Percentiles rank a stretch among this genome's conserved stretches.
Evolutionary conservation across 345 rosid genomes (phyloP).

Genomic region (Linum usitatissimum): DNA sequence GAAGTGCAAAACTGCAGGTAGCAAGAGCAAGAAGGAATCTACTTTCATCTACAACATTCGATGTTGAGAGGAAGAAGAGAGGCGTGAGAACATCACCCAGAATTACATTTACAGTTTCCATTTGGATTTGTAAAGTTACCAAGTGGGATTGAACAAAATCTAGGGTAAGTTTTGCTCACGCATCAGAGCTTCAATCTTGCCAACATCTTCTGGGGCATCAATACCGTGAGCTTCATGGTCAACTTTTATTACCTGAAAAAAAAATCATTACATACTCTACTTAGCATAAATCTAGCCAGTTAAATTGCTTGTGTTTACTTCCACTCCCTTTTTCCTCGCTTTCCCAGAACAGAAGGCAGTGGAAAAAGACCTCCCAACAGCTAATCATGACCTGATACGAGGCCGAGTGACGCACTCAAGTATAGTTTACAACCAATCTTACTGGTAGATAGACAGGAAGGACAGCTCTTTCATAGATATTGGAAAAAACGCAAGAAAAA

Average conservation of each 20-base stretch:
- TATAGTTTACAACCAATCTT: neutral
- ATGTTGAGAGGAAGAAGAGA: neutral
- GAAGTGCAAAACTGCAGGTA: neutral
- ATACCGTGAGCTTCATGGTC: conserved; percentile 92
- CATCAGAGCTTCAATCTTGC: conserved; percentile 74
- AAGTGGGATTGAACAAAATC: neutral
- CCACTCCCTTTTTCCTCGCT: neutral
- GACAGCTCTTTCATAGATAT: no score
- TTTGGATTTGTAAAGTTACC: neutral
- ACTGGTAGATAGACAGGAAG: neutral
- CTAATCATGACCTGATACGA: no score
- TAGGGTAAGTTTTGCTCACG: conserved; percentile 54
- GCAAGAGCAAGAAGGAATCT: neutral
- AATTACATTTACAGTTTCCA: no score
- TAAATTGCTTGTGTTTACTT: neutral
- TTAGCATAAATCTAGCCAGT: neutral
- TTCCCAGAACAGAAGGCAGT: no score
- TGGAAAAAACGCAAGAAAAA: no score
- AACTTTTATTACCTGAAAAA: conserved; percentile 73
- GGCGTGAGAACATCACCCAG: neutral
- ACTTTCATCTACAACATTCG: neutral
- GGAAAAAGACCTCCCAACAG: no score
- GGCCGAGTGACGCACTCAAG: neutral
- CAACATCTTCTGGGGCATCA: conserved; percentile 71
- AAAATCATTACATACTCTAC: neutral